A percentile compares a stretch with the other conserved stretches of the same genome.
These are phyloP conservation scores for Juncus effusus DNA, from an alignment of 176 grass and related monocot genomes.

Conservation along the genomic window DNA sequence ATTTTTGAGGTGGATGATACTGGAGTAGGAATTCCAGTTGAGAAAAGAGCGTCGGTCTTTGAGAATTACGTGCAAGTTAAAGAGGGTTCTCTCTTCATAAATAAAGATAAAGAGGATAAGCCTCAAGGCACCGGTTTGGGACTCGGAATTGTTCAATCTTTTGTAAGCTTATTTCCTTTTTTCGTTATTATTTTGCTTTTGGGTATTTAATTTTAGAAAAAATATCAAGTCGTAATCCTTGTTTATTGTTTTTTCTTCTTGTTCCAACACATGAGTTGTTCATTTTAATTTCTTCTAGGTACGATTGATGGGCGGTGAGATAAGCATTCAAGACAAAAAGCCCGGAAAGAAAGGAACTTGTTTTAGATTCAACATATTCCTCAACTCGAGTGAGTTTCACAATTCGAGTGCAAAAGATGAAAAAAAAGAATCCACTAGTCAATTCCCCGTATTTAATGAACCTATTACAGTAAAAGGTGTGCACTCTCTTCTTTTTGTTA, in stretches of 20 bases:
- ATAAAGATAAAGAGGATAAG: conserved; percentile 20
- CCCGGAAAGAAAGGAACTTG: conserved; percentile 58
- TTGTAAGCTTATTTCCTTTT: conserved; percentile 33
- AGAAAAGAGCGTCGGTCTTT: conserved; percentile 66
- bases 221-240: no score
- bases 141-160: conserved; percentile 89
- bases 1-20: conserved; percentile 77
- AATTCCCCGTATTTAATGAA: not conserved
- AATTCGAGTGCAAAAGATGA: conserved; percentile 1
- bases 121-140: conserved; percentile 77
- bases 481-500: conserved; percentile 19
- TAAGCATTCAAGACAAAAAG: conserved; percentile 58
- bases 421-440: not conserved
- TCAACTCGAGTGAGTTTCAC: conserved; percentile 36
- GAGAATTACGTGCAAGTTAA: conserved; percentile 85
- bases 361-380: conserved; percentile 66
- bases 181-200: not conserved
- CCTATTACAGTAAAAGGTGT: conserved; percentile 6
- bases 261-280: conserved; percentile 1
- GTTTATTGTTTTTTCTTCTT: no score
- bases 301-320: conserved; percentile 84
- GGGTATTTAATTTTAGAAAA: conserved; percentile 1
- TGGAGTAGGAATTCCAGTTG: conserved; percentile 57
- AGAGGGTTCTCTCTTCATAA: no score
- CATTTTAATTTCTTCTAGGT: conserved; percentile 36